A percentile compares a stretch with the other conserved stretches of the same genome.
Evolutionary conservation across 805 yeast species (phyloP).

Genomic region (Tetrapisispora nanseiensis): DNA sequence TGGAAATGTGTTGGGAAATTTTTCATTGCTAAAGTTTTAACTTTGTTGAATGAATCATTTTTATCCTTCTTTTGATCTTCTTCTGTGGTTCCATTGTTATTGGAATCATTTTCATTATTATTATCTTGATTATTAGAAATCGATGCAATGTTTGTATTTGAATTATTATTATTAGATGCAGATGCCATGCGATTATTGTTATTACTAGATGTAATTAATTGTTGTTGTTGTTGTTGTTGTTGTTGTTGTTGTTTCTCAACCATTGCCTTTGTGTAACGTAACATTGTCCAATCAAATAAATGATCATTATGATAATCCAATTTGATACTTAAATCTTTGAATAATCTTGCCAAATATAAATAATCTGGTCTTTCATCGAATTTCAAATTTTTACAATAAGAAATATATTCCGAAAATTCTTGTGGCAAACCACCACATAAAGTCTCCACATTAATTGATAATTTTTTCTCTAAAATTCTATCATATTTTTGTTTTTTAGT

Average conservation of each 20-base stretch:
- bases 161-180: constrained; percentile 11
- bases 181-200: not conserved
- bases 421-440: constrained; percentile 87
- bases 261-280: constrained; percentile 31
- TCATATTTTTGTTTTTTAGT: constrained; percentile 98
- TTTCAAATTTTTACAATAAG: constrained; percentile 81
- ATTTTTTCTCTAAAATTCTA: constrained; percentile 90
- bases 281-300: constrained; percentile 92
- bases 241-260: constrained; percentile 17
- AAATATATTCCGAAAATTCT: constrained; percentile 82
- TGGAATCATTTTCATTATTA: not conserved
- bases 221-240: constrained; percentile 10
- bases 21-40: constrained; percentile 24
- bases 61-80: constrained; percentile 9
- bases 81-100: not conserved
- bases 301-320: constrained; percentile 91
- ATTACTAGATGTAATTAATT: constrained; percentile 5
- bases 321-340: constrained; percentile 82
- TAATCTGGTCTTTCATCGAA: constrained; percentile 98
- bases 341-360: constrained; percentile 74
- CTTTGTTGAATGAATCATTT: constrained; percentile 27
- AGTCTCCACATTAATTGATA: constrained; percentile 84
- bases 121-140: not conserved
- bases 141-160: constrained; percentile 3
- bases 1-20: constrained; percentile 31